Evolutionary conservation across 148 eudicot genomes (phyloP), one percentile per base, ranked within the genome.

Genomic region (Tetragonia tetragonoides): DNA sequence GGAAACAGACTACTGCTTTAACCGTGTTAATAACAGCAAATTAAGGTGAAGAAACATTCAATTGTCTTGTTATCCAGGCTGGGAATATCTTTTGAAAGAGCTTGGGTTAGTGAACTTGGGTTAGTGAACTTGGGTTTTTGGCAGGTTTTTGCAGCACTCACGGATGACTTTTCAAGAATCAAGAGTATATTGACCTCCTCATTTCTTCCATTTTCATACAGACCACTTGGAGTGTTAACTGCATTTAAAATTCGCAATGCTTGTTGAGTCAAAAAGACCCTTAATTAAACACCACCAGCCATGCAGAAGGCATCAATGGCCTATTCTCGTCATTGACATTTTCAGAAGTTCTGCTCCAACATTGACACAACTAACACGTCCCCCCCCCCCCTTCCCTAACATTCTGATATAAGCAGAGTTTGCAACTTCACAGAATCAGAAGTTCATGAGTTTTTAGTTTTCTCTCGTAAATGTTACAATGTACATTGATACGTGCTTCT

Each of bases 401-500:
- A 28, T 28, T 28, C 34, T 28, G 34, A 28, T 28, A 28, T 0
- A 28, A 28, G 34, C 34, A 28, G 34, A 28, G 34, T 28, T 28
- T 0, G 34, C 34, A 16, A 23, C 38, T 51, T 42, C 16, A 10
- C 38, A 62, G 28, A 47, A 6, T 10, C 7, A 7, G 14, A 37
- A 21, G 3, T 18, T 17, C 12, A 12, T 11, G 23, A 38, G 23
- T 51, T 20, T 18, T 47, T 77, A n/a, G 39, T 47, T 47, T 12
- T 9, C 37, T 44, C 67, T 17, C 15, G 9, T 46, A 20, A 21
- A 15, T 42, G 57, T 14, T 44, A 47, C 5, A 12, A 66, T 81
- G 83, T 24, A 14, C 20, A 17, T 72, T 15, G 23, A 77, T 0
- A 23, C 40, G 79, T 80, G 46, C 54, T 81, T 42, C 78, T 89